Evolutionary conservation across 192 early-diverging fungal species (phyloP), one percentile per base, ranked within the genome.

Genomic region (Umbelopsis ramanniana): DNA sequence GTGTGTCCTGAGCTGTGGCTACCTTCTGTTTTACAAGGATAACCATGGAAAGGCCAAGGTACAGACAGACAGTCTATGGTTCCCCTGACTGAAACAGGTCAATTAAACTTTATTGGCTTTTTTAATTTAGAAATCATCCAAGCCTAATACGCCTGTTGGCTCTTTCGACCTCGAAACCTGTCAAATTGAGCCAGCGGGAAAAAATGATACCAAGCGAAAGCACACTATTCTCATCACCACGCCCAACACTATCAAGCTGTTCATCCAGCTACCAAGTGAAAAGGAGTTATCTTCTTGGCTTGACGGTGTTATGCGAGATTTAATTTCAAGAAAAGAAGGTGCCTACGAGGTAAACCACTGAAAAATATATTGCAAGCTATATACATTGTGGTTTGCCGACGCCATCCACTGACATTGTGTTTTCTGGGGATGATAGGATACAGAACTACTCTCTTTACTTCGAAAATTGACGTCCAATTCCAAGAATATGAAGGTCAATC

Each of bases 1-100:
- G 82, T 90, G 74, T 38, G 87, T 90, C 48, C 72, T 84, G 29
- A 67, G 66, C 54, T 24, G 47, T 67, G 74, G 74, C 1, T 83
- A 72, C 67, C 45, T 79, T 29, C 7, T 75, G 43, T 67, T 78
- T 46, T 69, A 78, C 74, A 72, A 71, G 43, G 75, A 80, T 19
- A 60, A 43, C n/a, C 71, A 73, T 47, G 67, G 66, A 35, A 76
- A 76, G 48, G 52, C 52, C 43, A 73, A 71, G 72, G 79, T 74
- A 80, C 68, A 48, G 11, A 3, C 17, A 35, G 1, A 0, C 19
- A 0, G 17, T 37, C 0, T 17, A 12, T 57, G 8, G 2, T 15
- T 1, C 54, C 54, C 22, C 24, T 43, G 1, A 52, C 7, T 21
- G 29, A 19, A 52, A 21, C 52, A 52, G 52, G 7, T 24, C 7